A percentile compares a stretch with the other conserved stretches of the same genome.
Conservation (phyloP, 345 rosid genomes). For the Bruguiera gymnorhiza region DNA sequence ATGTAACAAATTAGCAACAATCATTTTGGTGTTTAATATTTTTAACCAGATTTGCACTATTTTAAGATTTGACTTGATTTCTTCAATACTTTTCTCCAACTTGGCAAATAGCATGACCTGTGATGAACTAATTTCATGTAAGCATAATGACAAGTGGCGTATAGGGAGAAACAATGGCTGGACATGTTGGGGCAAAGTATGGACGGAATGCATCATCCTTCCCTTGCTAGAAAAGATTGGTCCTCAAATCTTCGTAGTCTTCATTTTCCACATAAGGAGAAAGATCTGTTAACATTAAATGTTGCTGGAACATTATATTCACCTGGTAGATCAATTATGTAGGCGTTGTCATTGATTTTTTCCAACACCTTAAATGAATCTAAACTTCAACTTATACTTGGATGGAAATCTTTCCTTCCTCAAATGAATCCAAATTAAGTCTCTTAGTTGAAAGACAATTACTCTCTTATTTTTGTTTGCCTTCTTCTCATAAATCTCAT, state of each 20-base stretch:
- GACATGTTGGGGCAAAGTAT: too few relatives aligned
- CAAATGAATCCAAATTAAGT: neutral
- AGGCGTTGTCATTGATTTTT: slow-evolving; percentile 2
- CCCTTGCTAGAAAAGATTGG: neutral
- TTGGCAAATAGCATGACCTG: too few relatives aligned
- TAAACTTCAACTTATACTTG: neutral
- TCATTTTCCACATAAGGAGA: neutral
- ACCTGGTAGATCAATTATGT: neutral
- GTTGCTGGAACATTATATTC: neutral
- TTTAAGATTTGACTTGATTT: too few relatives aligned
- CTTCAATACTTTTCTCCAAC: too few relatives aligned
- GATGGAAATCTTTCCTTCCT: neutral
- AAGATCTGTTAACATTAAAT: neutral
- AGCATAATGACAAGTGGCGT: too few relatives aligned
- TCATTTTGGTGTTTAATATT: too few relatives aligned
- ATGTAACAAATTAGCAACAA: too few relatives aligned
- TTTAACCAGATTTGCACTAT: too few relatives aligned
- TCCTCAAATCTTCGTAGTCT: neutral
- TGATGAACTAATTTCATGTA: too few relatives aligned
- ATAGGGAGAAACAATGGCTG: too few relatives aligned
- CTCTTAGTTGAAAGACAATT: neutral
- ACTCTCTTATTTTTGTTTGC: neutral
- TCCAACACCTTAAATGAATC: neutral
- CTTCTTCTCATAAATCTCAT: neutral
- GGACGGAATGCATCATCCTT: neutral